A percentile compares a stretch with the other conserved stretches of the same genome.
Evolutionary conservation across 345 rosid species (phyloP).

Genomic region (Triadica sebifera): DNA sequence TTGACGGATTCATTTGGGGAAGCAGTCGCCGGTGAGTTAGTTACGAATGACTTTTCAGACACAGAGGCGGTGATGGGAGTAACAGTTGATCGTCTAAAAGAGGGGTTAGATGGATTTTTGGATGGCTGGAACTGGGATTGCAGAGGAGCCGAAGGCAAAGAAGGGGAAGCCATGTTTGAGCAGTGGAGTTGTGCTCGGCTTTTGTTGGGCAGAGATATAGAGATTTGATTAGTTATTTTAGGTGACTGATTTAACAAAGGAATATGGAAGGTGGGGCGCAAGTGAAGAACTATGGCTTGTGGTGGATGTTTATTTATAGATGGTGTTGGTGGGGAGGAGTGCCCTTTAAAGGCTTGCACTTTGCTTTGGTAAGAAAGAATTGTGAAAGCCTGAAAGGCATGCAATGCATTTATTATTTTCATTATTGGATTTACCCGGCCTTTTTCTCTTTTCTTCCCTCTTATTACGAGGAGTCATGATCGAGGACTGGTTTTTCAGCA

Average conservation of each 20-base stretch:
- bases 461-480: no score
- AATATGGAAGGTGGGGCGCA: background rate
- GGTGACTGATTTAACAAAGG: no score
- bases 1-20: constrained; percentile 23
- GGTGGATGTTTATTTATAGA: background rate
- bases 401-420: background rate
- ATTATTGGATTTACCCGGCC: no score
- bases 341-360: background rate
- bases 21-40: background rate
- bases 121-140: constrained; percentile 15
- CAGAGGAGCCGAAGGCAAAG: constrained; percentile 31
- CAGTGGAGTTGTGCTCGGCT: background rate
- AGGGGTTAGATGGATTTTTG: constrained; percentile 1
- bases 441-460: no score
- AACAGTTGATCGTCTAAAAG: constrained; percentile 1
- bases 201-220: background rate
- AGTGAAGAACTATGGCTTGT: background rate
- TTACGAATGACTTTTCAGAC: constrained; percentile 34
- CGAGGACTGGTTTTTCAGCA: no score
- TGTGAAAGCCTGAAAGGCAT: no score
- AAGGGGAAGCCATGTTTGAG: constrained; percentile 32
- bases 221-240: no score
- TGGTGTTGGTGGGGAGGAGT: background rate
- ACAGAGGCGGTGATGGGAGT: constrained; percentile 41
- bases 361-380: no score